Evolutionary conservation across 306 rosid genomes (phyloP), one percentile per base, ranked within the genome.

Genomic region (Oemleria cerasiformis): DNA sequence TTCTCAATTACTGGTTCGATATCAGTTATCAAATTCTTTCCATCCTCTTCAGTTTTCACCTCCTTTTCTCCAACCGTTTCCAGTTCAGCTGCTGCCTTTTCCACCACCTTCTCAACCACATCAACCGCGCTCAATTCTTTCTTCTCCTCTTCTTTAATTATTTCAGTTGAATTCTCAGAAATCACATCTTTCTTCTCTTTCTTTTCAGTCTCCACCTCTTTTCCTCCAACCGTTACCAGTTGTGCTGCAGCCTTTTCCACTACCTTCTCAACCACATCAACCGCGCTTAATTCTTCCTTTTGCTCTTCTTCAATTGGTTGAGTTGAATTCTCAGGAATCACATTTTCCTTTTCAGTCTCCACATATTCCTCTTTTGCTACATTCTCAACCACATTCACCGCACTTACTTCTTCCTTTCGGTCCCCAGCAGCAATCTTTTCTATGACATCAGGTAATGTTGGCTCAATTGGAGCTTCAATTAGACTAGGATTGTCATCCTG

Each of bases 201-300:
- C n/a, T 39, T 62, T 20, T 53, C n/a, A 71, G 57, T 48, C 20
- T 21, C 9, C 3, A 30, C 63, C 38, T 72, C 60, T 40, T 58
- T 48, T 54, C 17, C 53, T 23, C 2, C 40, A 40, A 9, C 16
- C 41, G 36, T 30, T 1, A 30, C 36, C 36, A 30, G 36, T 30
- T 69, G 41, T 69, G 16, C 64, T 20, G 51, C 74, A 42, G 30
- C 30, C 11, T 43, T 43, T 30, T 57, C 56, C 2, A 25, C 66
- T 56, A 70, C 56, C 66, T 71, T 71, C 44, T 25, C 66, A 67
- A 57, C 80, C 21, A 41, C 57, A 40, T 67, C 76, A 43, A 73
- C 62, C 71, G 66, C 71, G 43, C 70, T 79, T 19, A 38, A 17
- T 73, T 59, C 86, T 56, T 83, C 78, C 83, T 73, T 82, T 73